A percentile compares a stretch with the other conserved stretches of the same genome.
Conservation (phyloP, 768 basidiomycete genomes). For the Mycena sanguinolenta region DNA sequence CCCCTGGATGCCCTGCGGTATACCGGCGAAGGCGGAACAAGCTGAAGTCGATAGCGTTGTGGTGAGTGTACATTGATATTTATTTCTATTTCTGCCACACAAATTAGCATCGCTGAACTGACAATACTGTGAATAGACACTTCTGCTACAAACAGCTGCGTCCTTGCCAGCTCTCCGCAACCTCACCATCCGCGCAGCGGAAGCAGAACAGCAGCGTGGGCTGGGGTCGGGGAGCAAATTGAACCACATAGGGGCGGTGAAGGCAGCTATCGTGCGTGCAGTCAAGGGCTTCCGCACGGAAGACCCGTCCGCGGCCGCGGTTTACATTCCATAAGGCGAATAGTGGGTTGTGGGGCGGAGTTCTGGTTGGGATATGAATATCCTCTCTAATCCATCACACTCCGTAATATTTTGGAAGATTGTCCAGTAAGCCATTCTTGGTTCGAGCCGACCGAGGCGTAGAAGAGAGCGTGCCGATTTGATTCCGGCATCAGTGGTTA, state of each 20-base stretch:
- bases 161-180: neutral
- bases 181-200: neutral
- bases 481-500: too few species aligned
- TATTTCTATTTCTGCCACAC: too few species aligned
- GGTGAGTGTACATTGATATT: neutral
- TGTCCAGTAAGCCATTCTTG: too few species aligned
- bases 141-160: neutral
- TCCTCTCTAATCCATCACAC: too few species aligned
- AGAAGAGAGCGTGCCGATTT: too few species aligned
- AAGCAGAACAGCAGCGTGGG: constrained; percentile 3
- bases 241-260: neutral
- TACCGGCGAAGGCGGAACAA: too few species aligned
- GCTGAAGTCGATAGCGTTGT: constrained; percentile 3
- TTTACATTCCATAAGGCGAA: neutral
- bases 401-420: too few species aligned
- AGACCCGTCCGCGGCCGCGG: neutral
- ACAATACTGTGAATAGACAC: neutral
- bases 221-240: constrained; percentile 7
- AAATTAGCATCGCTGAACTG: too few species aligned
- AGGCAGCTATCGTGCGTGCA: neutral
- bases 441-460: too few species aligned
- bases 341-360: too few species aligned
- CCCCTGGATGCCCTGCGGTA: too few species aligned
- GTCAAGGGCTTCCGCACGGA: neutral
- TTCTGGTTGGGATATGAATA: too few species aligned